These are phyloP conservation scores for Pseudocercospora cruenta DNA, from an alignment of 2,329 filamentous ascomycete species.

Conservation along the genomic window DNA sequence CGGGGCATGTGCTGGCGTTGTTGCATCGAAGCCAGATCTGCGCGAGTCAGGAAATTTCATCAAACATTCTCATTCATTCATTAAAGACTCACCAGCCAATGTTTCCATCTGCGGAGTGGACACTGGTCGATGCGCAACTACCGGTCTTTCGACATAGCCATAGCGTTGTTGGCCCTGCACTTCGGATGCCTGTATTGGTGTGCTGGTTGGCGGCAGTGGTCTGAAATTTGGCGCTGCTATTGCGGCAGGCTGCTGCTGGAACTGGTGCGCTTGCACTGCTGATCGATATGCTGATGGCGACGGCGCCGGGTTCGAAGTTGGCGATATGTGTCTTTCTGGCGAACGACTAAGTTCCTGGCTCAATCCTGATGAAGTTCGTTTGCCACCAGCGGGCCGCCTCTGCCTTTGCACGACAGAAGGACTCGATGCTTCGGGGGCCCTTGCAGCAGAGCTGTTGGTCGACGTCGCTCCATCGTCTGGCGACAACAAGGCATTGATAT, in stretches of 20 bases:
- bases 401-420: conserved; percentile 24
- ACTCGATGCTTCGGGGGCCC: conserved; percentile 39
- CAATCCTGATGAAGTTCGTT: conserved; percentile 46
- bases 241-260: conserved; percentile 13
- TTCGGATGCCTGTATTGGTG: conserved; percentile 21
- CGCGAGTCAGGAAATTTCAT: conserved; percentile 23
- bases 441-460: not conserved
- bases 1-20: conserved; percentile 48
- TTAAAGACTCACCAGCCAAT: conserved; percentile 46
- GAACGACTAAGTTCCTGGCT: conserved; percentile 45
- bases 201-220: conserved; percentile 31
- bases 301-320: conserved; percentile 10
- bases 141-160: conserved; percentile 27
- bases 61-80: not conserved
- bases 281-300: conserved; percentile 11
- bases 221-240: conserved; percentile 28
- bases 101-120: conserved; percentile 55
- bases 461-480: conserved; percentile 48
- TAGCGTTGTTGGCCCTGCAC: conserved; percentile 15
- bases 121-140: conserved; percentile 42
- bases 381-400: conserved; percentile 29
- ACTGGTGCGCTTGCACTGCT: conserved; percentile 20
- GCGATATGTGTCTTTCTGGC: conserved; percentile 38
- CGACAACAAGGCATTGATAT: conserved; percentile 55
- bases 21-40: conserved; percentile 54